These are phyloP conservation scores for Aspergillus sp. DNA, from an alignment of 2,329 filamentous ascomycete genomes.

Conservation along the genomic window DNA sequence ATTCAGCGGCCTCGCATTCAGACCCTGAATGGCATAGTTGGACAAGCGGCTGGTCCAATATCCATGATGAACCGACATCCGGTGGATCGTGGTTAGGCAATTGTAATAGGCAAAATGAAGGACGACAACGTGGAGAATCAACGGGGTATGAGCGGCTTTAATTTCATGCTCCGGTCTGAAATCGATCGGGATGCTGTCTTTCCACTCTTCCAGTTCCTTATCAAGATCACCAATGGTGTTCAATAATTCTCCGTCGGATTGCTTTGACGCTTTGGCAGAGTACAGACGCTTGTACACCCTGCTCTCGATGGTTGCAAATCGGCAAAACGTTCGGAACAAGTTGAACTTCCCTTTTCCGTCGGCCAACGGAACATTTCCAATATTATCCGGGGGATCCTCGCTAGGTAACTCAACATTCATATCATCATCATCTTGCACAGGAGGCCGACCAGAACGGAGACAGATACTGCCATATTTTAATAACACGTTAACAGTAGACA, in stretches of 20 bases:
- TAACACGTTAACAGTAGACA: background rate
- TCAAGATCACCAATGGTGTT: constrained; percentile 96
- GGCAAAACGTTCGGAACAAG: constrained; percentile 84
- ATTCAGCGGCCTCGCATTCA: constrained; percentile 85
- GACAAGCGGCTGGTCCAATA: constrained; percentile 96
- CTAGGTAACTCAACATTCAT: constrained; percentile 97
- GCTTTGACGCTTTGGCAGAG: constrained; percentile 82
- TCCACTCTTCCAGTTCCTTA: constrained; percentile 85
- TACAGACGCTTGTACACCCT: constrained; percentile 91
- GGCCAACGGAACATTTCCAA: constrained; percentile 84
- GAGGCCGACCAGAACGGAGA: constrained; percentile 62
- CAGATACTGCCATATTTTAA: constrained; percentile 45
- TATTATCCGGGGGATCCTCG: constrained; percentile 81
- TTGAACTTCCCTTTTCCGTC: constrained; percentile 92
- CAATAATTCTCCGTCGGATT: constrained; percentile 83
- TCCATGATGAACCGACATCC: constrained; percentile 95
- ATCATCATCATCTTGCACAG: constrained; percentile 66
- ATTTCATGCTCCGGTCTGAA: constrained; percentile 98
- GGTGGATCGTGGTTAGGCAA: constrained; percentile 91
- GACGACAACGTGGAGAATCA: constrained; percentile 91
- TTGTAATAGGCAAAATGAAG: constrained; percentile 98
- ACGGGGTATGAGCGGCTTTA: constrained; percentile 78
- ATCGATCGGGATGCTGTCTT: constrained; percentile 87
- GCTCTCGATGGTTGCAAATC: constrained; percentile 84
- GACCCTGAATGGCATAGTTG: constrained; percentile 87